A percentile compares a stretch with the other conserved stretches of the same genome.
Evolutionary conservation across 2,329 filamentous ascomycete genomes (phyloP).

Genomic region (Achaetomium macrosporum): DNA sequence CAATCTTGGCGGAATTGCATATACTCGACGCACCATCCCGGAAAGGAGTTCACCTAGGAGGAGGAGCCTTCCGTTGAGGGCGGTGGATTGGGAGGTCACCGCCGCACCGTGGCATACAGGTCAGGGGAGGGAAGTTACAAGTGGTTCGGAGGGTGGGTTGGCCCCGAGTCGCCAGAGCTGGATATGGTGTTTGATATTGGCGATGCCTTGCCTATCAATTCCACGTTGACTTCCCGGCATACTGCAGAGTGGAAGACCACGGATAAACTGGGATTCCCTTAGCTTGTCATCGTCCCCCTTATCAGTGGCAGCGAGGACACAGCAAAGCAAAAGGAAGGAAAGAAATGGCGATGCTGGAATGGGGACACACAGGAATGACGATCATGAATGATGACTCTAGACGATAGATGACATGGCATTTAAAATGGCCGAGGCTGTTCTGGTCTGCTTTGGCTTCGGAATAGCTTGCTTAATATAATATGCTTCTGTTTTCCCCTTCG

Average conservation of each 20-base stretch:
- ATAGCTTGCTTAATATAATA: conserved; percentile 16
- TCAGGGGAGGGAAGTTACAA: no score
- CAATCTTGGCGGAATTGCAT: neutral
- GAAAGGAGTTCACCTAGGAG: no score
- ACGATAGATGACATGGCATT: conserved; percentile 19
- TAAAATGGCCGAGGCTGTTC: conserved; percentile 2
- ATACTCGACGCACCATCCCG: no score
- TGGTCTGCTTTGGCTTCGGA: conserved; percentile 2
- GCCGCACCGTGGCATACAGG: no score
- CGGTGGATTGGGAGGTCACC: no score
- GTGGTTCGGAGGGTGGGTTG: neutral
- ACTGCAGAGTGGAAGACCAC: neutral
- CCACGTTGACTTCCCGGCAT: neutral
- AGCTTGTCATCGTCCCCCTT: neutral
- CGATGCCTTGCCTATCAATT: no score
- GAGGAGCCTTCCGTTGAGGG: no score
- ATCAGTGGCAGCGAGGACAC: neutral
- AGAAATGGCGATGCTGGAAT: neutral
- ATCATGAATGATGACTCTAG: conserved; percentile 14
- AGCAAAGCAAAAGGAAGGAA: neutral
- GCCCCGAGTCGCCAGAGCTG: neutral
- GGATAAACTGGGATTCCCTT: neutral
- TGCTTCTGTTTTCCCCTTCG: conserved; percentile 6
- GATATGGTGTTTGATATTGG: neutral
- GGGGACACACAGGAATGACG: neutral